Base-by-base conservation (phyloP, 2,329 filamentous ascomycete genomes). In the Calonectria pseudoturangicola region DNA sequence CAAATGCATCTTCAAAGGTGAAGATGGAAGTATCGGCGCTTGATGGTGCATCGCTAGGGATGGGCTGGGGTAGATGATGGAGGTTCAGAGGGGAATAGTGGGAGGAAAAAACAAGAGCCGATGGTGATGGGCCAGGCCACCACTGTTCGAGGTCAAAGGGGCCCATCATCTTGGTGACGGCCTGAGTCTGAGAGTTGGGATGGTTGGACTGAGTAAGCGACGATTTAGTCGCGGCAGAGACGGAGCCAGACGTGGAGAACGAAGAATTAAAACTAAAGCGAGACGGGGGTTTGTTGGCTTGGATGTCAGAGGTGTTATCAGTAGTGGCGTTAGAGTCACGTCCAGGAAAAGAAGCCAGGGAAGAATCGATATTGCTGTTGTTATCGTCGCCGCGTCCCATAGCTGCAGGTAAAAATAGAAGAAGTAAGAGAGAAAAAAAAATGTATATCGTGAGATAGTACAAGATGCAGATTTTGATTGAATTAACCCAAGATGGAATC, bases 1-100 rank as follows among this genome's bases (percentile, higher is more conserved):
- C 89, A 73, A 91, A 91, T 58, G 89, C 89, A 74, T 91, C 89
- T 39, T 87, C 84, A 74, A 90, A 91, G 10, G 87, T 89, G 76
- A 90, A 89, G 41, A 83, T 76, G 47, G 77, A 79, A 15, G 81
- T 58, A 69, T 86, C 84, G 39, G 82, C 73, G 54, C 82, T 82
- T 4, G 80, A 72, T 10, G 86, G 84, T 1, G 85, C 81, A 73
- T 88, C 88, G 9, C 80, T 83, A 0, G 89, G 89, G 0, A 83
- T 77, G 2, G 89, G 89, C 72, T 87, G 88, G 9, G 82, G 85
- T 9, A 90, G 83, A 70, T 85, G 79, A 56, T 83, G 83, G 21
- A 91, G 86, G 45, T 78, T 75, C 6, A 78, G 47, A 9, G 82
- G 83, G 18, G 82, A 82, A 74, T 84, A 83, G 74, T 84, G 82